phyloP scores from a whole-genome alignment of 768 basidiomycete species.

The Amanita muscaria region DNA sequence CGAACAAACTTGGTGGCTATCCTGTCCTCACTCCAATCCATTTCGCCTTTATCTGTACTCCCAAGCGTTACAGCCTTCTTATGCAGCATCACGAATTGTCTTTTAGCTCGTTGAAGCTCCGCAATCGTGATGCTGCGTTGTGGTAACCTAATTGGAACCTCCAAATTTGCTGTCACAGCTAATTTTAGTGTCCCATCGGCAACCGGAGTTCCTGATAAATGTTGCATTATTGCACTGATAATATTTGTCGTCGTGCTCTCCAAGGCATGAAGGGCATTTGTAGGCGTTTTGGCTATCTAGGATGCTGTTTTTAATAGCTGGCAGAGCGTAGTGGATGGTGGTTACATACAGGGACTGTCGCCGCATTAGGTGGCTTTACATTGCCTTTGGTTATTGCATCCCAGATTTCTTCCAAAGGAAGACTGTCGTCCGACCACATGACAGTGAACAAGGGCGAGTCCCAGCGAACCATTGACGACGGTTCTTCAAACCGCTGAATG shows the following conservation, averaged over 20 bases:
- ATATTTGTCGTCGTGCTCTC: slow-evolving; percentile 67
- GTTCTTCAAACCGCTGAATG: slow-evolving; percentile 86
- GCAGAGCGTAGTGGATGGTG: slow-evolving; percentile 1
- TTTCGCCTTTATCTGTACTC: slow-evolving; percentile 63
- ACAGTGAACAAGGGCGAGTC: slow-evolving; percentile 92
- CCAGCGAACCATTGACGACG: slow-evolving; percentile 98
- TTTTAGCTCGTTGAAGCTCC: slow-evolving; percentile 81
- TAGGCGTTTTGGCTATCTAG: slow-evolving; percentile 75
- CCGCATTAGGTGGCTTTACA: slow-evolving; percentile 83
- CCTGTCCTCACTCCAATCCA: slow-evolving; percentile 70
- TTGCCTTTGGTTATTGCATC: slow-evolving; percentile 67
- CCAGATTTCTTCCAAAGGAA: slow-evolving; percentile 71
- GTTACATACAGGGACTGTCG: slow-evolving; percentile 56
- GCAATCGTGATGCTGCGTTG: slow-evolving; percentile 68
- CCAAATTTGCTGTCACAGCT: slow-evolving; percentile 19
- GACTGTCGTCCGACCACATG: slow-evolving; percentile 58
- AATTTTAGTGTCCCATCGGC: not conserved
- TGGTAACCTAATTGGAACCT: slow-evolving; percentile 53
- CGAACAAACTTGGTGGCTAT: slow-evolving; percentile 60
- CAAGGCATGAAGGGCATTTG: slow-evolving; percentile 81
- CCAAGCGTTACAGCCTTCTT: slow-evolving; percentile 84
- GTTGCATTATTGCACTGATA: slow-evolving; percentile 42
- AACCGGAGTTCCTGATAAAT: not conserved
- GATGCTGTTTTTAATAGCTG: not conserved
- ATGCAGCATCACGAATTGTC: slow-evolving; percentile 87